phyloP scores from a whole-genome alignment of 441 rosid species.

The Cnidoscolus chayamansa region DNA sequence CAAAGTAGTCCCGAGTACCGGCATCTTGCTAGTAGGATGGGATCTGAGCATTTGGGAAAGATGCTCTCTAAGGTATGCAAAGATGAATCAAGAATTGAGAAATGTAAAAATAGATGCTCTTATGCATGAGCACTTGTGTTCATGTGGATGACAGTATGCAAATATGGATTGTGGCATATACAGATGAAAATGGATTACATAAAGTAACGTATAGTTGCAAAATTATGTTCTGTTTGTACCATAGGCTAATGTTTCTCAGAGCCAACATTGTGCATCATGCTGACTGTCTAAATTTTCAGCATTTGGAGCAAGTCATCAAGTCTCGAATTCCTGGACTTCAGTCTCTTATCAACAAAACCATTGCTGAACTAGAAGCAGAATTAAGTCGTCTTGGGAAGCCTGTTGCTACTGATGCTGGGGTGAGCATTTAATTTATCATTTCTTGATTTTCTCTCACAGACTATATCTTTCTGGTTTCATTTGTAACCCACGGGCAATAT shows the following conservation, averaged over 20 bases:
- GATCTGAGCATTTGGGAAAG: constrained; percentile 83
- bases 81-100: not conserved
- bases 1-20: constrained; percentile 54
- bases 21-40: constrained; percentile 76
- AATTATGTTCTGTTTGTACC: not conserved
- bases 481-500: no score
- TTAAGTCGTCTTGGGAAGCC: constrained; percentile 87
- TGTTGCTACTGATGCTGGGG: constrained; percentile 88
- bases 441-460: not conserved
- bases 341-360: constrained; percentile 78
- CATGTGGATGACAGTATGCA: not conserved
- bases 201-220: not conserved
- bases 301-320: constrained; percentile 91
- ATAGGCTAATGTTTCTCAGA: not conserved
- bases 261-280: not conserved
- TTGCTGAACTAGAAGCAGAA: constrained; percentile 75
- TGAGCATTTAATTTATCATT: constrained; percentile 35
- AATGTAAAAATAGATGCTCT: not conserved
- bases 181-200: not conserved
- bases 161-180: not conserved
- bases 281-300: constrained; percentile 50
- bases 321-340: constrained; percentile 90
- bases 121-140: not conserved
- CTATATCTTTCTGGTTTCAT: constrained; percentile 8
- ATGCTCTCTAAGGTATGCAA: constrained; percentile 79